Evolutionary conservation across 257 asterid genomes (phyloP).

Genomic region (Solanum corneliomulleri): DNA sequence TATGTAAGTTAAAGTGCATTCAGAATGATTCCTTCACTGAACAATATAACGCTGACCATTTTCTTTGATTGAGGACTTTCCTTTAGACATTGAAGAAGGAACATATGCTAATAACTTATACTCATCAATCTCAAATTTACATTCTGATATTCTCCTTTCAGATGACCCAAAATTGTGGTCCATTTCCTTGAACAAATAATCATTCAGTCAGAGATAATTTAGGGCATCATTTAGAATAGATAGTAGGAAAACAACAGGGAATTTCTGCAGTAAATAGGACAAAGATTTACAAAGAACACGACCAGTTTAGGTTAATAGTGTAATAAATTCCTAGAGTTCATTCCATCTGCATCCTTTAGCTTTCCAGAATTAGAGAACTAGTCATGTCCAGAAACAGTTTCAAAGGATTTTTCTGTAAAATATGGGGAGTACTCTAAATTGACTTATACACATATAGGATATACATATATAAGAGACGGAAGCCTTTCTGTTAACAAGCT

Average conservation of each 20-base stretch:
- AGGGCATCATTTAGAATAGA: not conserved
- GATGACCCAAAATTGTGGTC: not conserved
- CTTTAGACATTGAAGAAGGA: not conserved
- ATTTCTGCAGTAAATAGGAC: not conserved
- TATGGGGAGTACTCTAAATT: not conserved
- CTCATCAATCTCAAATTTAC: not conserved
- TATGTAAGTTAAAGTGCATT: not conserved
- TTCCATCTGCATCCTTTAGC: not conserved
- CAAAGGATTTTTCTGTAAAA: not conserved
- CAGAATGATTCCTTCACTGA: not conserved
- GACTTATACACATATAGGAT: not conserved
- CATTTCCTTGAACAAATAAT: not conserved
- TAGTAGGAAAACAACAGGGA: not conserved
- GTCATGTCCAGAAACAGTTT: not conserved
- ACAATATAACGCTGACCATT: not conserved
- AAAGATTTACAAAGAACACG: not conserved
- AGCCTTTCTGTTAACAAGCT: too few relatives aligned
- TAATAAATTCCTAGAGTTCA: not conserved
- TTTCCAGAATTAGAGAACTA: not conserved
- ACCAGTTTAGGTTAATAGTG: not conserved
- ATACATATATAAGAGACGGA: not conserved
- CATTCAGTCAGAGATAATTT: not conserved
- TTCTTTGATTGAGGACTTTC: not conserved
- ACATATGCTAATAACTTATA: not conserved
- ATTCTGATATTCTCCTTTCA: not conserved